Conservation (phyloP, 495 filamentous ascomycete species). For the Talaromyces nanjingensis region DNA sequence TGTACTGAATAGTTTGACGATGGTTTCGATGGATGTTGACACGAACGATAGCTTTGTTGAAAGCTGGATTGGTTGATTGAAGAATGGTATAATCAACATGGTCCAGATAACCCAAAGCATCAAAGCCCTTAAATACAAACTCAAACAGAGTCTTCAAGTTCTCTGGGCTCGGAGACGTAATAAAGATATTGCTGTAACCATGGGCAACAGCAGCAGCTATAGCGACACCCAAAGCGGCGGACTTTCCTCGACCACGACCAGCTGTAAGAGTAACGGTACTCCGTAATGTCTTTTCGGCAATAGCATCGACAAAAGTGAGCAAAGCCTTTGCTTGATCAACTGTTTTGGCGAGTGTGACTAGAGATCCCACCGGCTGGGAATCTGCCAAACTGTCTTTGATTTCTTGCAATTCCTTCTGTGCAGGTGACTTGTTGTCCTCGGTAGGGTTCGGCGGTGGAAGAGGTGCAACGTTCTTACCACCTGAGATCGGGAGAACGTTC, state of each 20-base stretch:
- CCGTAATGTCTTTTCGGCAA: constrained; percentile 89
- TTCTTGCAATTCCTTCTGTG: constrained; percentile 71
- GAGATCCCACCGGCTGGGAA: constrained; percentile 74
- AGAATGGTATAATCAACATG: constrained; percentile 97
- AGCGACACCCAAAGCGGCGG: constrained; percentile 87
- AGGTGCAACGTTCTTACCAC: constrained; percentile 84
- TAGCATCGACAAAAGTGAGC: constrained; percentile 91
- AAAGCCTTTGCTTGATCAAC: constrained; percentile 94
- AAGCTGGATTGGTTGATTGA: constrained; percentile 96
- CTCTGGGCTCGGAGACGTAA: constrained; percentile 96
- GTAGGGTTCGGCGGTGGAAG: constrained; percentile 63
- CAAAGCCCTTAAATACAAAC: constrained; percentile 98
- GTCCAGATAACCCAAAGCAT: constrained; percentile 85
- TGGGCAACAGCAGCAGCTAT: constrained; percentile 91
- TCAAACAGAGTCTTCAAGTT: constrained; percentile 98
- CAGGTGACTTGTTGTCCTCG: constrained; percentile 55
- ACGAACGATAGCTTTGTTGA: constrained; percentile 97
- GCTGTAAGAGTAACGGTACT: constrained; percentile 93
- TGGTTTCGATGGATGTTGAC: constrained; percentile 95
- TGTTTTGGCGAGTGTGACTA: constrained; percentile 79
- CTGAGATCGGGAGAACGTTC: constrained; percentile 95
- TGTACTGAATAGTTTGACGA: constrained; percentile 97
- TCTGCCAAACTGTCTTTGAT: constrained; percentile 85
- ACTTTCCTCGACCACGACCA: constrained; percentile 93
- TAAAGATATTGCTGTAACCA: constrained; percentile 99